These are phyloP conservation scores for Trametes villosa DNA, from an alignment of 768 basidiomycete species.

Conservation along the genomic window DNA sequence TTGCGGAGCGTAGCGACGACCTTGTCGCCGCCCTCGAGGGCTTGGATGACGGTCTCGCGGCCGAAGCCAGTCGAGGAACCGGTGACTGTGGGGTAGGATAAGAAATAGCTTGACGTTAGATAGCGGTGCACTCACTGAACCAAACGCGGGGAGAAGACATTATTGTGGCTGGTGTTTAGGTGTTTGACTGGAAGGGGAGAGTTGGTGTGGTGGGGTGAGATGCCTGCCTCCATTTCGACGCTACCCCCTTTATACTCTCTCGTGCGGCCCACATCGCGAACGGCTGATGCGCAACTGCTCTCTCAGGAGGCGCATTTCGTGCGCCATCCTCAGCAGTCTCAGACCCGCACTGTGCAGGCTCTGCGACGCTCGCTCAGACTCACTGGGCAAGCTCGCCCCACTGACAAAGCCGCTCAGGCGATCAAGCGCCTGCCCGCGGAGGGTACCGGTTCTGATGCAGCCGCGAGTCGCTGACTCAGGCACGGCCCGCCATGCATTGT, in stretches of 20 bases:
- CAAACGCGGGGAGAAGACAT: neutral
- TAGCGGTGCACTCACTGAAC: neutral
- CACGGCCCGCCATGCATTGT: too few species aligned
- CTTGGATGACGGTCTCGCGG: constrained; percentile 9
- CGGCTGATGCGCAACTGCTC: neutral
- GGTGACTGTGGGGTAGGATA: constrained; percentile 18
- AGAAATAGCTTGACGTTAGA: neutral
- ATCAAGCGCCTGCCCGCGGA: too few species aligned
- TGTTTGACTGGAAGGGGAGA: neutral
- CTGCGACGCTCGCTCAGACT: neutral
- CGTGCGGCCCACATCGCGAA: neutral
- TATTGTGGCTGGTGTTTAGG: neutral
- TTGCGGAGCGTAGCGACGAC: constrained; percentile 33
- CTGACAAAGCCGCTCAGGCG: neutral
- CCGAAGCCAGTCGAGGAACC: constrained; percentile 32
- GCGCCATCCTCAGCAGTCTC: neutral
- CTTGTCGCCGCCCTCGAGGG: constrained; percentile 27
- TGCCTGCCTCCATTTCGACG: neutral
- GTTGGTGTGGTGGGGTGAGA: neutral
- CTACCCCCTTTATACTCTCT: neutral
- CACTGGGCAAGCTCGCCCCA: neutral
- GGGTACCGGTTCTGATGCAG: too few species aligned
- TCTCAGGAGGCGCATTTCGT: neutral
- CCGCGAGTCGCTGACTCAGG: too few species aligned
- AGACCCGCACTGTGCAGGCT: neutral